A percentile compares a stretch with the other conserved stretches of the same genome.
Evolutionary conservation across 345 rosid genomes (phyloP).

Genomic region (Citrus mangshanensis): DNA sequence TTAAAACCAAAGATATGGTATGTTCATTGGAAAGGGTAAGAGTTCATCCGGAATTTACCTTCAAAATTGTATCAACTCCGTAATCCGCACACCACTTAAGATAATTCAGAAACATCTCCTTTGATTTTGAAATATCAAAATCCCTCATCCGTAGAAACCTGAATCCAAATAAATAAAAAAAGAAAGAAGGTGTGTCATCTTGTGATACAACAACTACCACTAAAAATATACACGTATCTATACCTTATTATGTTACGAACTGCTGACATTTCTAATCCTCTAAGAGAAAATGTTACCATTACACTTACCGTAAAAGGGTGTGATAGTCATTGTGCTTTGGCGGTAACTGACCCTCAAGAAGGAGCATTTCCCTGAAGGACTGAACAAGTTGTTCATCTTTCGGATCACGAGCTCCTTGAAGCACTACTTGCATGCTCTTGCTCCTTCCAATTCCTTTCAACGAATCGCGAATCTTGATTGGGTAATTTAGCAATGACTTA

Average conservation of each 20-base stretch:
- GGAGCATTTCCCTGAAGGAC: conserved; percentile 38
- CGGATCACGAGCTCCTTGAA: conserved; percentile 47
- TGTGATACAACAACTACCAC: not conserved
- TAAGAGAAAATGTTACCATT: not conserved
- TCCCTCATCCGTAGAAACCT: conserved; percentile 58
- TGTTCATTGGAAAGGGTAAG: not conserved
- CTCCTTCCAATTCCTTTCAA: conserved; percentile 40
- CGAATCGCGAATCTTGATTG: conserved; percentile 34
- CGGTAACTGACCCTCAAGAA: conserved; percentile 37
- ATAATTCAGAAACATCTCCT: conserved; percentile 42
- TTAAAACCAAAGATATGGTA: not conserved
- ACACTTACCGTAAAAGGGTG: conserved; percentile 48
- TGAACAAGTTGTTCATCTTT: conserved; percentile 41
- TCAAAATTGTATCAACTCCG: conserved; percentile 40
- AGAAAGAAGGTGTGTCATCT: not conserved
- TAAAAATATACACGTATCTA: no score
- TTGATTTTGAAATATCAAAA: conserved; percentile 50
- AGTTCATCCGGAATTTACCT: conserved; percentile 27
- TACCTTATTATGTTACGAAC: not conserved
- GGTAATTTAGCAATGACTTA: conserved; percentile 29
- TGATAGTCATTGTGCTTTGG: conserved; percentile 51
- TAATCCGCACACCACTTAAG: conserved; percentile 51
- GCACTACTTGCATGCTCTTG: conserved; percentile 35
- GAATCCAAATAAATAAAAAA: not conserved
- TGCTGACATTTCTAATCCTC: not conserved